Base-by-base conservation (phyloP, 2,329 filamentous ascomycete species). In the Zasmidium angulare region DNA sequence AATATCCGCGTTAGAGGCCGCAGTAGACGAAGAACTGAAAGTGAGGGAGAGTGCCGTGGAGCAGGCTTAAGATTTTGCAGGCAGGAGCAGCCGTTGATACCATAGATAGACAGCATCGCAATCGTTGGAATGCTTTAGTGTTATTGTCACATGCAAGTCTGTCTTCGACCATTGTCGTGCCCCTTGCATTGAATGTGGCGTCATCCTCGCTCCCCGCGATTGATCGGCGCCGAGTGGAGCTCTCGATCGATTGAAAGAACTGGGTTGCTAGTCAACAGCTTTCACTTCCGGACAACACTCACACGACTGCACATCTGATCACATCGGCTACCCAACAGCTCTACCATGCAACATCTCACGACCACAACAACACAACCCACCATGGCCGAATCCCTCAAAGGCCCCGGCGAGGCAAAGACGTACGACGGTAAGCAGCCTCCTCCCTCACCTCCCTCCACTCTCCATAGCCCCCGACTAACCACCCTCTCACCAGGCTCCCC, bases 341-440 rank as follows among this genome's bases (percentile, higher is more conserved):
- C 43, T 46, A 51, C 49, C 36, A 24, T 52, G 11, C 50, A 19
- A 36, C 26, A 12, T 3, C 11, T 10, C 36, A 9, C n/a, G 21
- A 26, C 48, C 48, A 12, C 21, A 55, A 55, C 19, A 22, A 46
- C 31, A 21, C 43, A 40, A 46, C 29, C 20, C 52, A 69, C 59
- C 53, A 82, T 85, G 82, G 72, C 82, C 36, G n/a, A 10, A 58
- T 76, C 81, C 50, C 75, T 86, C 66, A 89, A 89, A 79, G 86
- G 86, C 55, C 85, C 85, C 29, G 86, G 86, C 64, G 80, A 82
- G 70, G 78, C 82, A 29, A 81, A 81, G 70, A 76, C 71, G 59
- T 82, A 82, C 72, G 83, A 87, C 71, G 85, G 84, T 84, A 72
- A 36, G 62, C 50, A 50, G 19, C n/a, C 22, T 17, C 49, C 46